Evolutionary conservation across 441 rosid species (phyloP).

Genomic region (Populus hybrid): DNA sequence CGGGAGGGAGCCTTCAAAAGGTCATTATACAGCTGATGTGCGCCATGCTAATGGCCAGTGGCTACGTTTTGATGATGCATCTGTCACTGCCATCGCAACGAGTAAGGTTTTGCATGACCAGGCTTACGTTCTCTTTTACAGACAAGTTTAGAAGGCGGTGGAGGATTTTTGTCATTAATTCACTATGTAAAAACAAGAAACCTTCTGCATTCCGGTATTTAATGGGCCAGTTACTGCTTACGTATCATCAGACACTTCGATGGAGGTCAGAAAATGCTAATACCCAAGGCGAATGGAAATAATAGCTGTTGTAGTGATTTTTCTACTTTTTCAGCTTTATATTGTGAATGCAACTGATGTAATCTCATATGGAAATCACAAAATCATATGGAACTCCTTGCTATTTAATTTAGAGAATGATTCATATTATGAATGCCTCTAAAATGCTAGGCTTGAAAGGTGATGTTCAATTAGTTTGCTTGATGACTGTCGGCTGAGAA

Average conservation of each 20-base stretch:
- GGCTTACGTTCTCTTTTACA: slow-evolving; percentile 93
- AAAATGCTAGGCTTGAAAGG: neutral
- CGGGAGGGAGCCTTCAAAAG: slow-evolving; percentile 90
- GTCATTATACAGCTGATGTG: slow-evolving; percentile 92
- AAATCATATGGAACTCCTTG: slow-evolving; percentile 6
- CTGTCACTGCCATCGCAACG: slow-evolving; percentile 61
- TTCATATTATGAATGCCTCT: neutral
- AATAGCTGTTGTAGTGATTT: neutral
- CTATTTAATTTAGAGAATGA: neutral
- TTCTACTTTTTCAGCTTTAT: neutral
- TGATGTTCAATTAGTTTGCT: neutral
- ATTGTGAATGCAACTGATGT: slow-evolving; percentile 8
- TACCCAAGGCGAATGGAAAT: neutral
- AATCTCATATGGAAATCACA: neutral
- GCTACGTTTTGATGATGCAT: slow-evolving; percentile 90
- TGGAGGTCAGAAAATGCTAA: neutral
- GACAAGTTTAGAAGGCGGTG: slow-evolving; percentile 49
- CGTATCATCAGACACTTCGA: neutral
- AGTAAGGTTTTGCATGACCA: slow-evolving; percentile 81
- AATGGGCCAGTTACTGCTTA: neutral
- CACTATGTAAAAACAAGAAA: neutral
- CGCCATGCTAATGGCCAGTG: slow-evolving; percentile 63
- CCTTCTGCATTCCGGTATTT: neutral
- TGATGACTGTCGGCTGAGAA: neutral
- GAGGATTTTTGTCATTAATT: neutral